Percentiles rank a stretch among this genome's conserved stretches.
phyloP scores from a whole-genome alignment of 2,329 filamentous ascomycete species.

The Sporothrix luriei region DNA sequence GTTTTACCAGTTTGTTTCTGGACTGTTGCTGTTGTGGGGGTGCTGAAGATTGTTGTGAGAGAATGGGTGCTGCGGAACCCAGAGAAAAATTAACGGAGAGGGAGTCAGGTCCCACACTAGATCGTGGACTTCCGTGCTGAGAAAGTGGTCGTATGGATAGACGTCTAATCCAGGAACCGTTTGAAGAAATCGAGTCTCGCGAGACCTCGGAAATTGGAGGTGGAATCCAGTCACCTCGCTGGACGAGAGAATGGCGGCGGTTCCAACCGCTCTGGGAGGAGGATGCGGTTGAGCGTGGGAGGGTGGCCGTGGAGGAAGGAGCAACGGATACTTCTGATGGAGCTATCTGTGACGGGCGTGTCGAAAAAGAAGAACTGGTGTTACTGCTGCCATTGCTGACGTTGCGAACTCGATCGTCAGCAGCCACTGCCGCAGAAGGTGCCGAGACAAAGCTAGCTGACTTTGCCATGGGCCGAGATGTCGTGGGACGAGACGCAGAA shows the following conservation, averaged over 20 bases:
- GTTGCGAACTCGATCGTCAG: conserved; percentile 34
- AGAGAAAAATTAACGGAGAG: conserved; percentile 67
- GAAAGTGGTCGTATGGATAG: conserved; percentile 69
- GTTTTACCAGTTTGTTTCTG: conserved; percentile 79
- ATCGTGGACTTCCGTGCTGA: conserved; percentile 65
- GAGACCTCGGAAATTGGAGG: conserved; percentile 49
- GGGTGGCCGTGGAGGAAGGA: conserved; percentile 40
- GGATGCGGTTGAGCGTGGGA: conserved; percentile 42
- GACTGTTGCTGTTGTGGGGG: conserved; percentile 50
- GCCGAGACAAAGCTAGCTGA: conserved; percentile 43
- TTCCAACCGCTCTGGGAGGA: conserved; percentile 47
- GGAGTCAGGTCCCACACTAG: conserved; percentile 66
- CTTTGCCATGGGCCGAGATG: conserved; percentile 51
- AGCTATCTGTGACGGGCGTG: conserved; percentile 29
- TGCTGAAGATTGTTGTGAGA: conserved; percentile 45
- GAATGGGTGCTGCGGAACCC: conserved; percentile 66
- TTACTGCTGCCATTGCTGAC: conserved; percentile 41
- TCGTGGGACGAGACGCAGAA: conserved; percentile 20
- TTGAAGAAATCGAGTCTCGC: conserved; percentile 63
- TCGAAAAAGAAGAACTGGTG: conserved; percentile 35
- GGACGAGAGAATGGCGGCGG: conserved; percentile 51
- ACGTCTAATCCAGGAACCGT: conserved; percentile 71
- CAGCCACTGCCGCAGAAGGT: conserved; percentile 29
- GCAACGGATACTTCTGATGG: conserved; percentile 36
- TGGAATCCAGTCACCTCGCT: conserved; percentile 45